phyloP scores from a whole-genome alignment of 2,329 filamentous ascomycete genomes.

The Emergomyces orientalis region DNA sequence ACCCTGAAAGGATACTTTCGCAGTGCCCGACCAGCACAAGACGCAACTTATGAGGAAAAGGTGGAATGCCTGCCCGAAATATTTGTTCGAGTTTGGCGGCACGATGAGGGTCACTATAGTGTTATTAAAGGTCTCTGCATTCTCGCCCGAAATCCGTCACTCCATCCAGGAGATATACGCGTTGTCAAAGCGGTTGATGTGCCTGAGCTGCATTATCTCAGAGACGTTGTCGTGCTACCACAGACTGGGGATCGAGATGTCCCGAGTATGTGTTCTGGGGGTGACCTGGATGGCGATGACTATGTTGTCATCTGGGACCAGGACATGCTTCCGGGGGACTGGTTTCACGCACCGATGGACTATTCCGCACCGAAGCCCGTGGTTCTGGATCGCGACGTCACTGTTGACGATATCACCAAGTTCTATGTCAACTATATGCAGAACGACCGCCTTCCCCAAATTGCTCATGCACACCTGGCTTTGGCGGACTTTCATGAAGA shows the following conservation, averaged over 20 bases:
- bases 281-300: constrained; percentile 92
- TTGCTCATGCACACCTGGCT: constrained; percentile 74
- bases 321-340: constrained; percentile 57
- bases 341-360: constrained; percentile 70
- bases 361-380: constrained; percentile 53
- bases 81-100: constrained; percentile 69
- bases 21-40: constrained; percentile 30
- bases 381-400: constrained; percentile 53
- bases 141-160: constrained; percentile 81
- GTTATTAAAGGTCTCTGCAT: constrained; percentile 70
- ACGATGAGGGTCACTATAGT: constrained; percentile 47
- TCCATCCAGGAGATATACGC: constrained; percentile 86
- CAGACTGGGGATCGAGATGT: constrained; percentile 73
- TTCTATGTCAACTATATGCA: constrained; percentile 95
- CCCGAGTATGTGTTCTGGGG: constrained; percentile 89
- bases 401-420: constrained; percentile 60
- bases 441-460: constrained; percentile 68
- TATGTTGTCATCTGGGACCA: constrained; percentile 90
- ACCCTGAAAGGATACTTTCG: constrained; percentile 62
- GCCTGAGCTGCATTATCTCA: constrained; percentile 62
- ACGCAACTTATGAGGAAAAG: constrained; percentile 34
- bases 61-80: constrained; percentile 63
- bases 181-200: constrained; percentile 76
- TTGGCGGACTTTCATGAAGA: constrained; percentile 54
- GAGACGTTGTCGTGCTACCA: constrained; percentile 80